phyloP scores from a whole-genome alignment of 1,284 basidiomycete genomes.

The Cutaneotrichosporon daszewskae region DNA sequence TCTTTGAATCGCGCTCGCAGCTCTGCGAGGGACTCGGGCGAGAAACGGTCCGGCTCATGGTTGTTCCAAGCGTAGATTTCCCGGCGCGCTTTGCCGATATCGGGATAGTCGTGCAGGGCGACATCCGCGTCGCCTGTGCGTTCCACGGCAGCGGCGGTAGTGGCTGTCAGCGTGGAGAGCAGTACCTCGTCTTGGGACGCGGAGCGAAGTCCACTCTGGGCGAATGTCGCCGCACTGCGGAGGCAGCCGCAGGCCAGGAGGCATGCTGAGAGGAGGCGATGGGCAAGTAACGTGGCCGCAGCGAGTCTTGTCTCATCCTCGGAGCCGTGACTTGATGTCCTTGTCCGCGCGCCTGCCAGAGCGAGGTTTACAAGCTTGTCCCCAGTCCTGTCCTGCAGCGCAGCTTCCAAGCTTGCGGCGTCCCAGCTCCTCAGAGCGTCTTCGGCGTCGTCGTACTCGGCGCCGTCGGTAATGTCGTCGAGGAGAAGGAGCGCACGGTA shows the following conservation, averaged over 20 bases:
- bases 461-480: conserved; percentile 9
- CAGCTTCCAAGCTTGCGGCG: no score
- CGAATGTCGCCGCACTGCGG: conserved; percentile 6
- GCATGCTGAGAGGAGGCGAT: conserved; percentile 6
- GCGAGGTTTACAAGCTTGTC: no score
- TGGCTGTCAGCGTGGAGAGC: neutral
- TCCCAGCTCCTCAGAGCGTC: no score
- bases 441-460: conserved; percentile 13
- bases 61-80: conserved; percentile 15
- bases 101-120: conserved; percentile 4
- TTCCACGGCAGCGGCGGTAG: neutral
- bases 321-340: no score
- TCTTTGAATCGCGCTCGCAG: conserved; percentile 4
- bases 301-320: no score
- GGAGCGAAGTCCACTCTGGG: conserved; percentile 6
- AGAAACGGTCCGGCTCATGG: conserved; percentile 13
- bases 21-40: conserved; percentile 7
- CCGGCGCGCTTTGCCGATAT: conserved; percentile 5
- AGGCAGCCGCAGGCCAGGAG: conserved; percentile 10
- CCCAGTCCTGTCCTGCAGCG: no score
- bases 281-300: no score
- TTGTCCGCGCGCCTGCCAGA: no score
- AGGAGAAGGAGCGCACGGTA: conserved; percentile 14
- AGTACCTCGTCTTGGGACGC: conserved; percentile 1
- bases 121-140: conserved; percentile 2